Evolutionary conservation across 495 filamentous ascomycete genomes (phyloP), one percentile per base, ranked within the genome.

Genomic region (Geoglossum glabrum): DNA sequence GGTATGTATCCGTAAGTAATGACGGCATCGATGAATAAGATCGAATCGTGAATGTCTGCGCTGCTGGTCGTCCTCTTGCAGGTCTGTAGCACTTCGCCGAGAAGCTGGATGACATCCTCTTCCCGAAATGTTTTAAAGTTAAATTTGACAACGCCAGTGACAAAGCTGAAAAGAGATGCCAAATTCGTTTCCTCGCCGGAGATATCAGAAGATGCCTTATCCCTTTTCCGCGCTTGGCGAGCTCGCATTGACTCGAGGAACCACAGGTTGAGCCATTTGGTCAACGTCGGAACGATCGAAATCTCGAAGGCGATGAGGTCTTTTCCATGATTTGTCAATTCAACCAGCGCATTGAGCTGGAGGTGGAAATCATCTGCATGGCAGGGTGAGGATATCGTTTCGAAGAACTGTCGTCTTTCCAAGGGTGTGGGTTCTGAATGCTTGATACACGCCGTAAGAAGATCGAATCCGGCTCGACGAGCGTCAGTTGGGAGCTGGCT

Each of bases 1-100:
- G 88, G 88, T 19, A 95, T 79, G 62, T 83, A 75, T 34, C 82
- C 79, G 68, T 87, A 93, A 2, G 83, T 84, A 56, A 86, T 82
- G 30, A 95, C 75, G 36, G 82, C 77, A 65, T 94, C 81, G 58
- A 98, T 80, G 30, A 95, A 74, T 43, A 77, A 70, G 61, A 94
- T 76, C 30, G 85, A 84, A 43, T 82, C 79, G 54, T 80, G 79
- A 61, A 96, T 79, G 62, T 95, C 90, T 23, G 74, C 73, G 23
- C 81, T 76, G 43, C 81, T 73, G 36, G 78, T 84, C 1, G 90
- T 93, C 57, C 78, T 82, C 61, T 74, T 79, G 73, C 86, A 92
- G 13, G 93, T 83, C 10, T 72, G 73, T 49, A 92, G 76, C 11
- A 87, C 71, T 17, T 77, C 75, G 26, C 76, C 73, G 33, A 98